phyloP scores from a whole-genome alignment of 2,329 filamentous ascomycete genomes.

The Epichloe uncinata region DNA sequence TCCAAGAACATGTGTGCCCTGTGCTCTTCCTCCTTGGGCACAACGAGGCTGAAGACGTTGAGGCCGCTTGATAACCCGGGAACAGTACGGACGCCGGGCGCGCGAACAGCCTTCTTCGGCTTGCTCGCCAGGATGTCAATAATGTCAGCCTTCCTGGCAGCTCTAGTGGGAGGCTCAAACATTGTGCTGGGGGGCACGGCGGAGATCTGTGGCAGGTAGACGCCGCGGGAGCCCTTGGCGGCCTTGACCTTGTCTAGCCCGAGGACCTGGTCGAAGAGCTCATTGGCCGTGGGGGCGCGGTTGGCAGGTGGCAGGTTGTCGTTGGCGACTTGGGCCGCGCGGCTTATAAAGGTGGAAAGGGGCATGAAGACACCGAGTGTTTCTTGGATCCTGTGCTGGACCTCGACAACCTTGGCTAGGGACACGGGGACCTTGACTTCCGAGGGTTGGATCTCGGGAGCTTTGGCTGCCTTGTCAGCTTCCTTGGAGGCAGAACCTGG shows the following conservation, averaged over 20 bases:
- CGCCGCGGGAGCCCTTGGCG: constrained; percentile 42
- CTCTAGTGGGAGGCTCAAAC: constrained; percentile 18
- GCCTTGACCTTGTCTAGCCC: constrained; percentile 42
- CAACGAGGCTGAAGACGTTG: constrained; percentile 73
- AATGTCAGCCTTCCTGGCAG: constrained; percentile 46
- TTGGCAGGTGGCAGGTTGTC: constrained; percentile 62
- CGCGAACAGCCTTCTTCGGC: constrained; percentile 13
- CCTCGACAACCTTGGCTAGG: constrained; percentile 62
- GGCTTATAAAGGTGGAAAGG: constrained; percentile 72
- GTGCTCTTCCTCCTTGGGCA: constrained; percentile 68
- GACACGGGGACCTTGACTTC: constrained; percentile 65
- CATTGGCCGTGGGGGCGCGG: constrained; percentile 52
- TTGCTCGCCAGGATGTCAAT: constrained; percentile 56
- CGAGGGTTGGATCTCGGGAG: constrained; percentile 32
- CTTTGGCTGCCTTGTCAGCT: constrained; percentile 25
- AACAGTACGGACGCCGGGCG: constrained; percentile 18
- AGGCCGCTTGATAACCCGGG: constrained; percentile 40
- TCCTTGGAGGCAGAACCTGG: constrained; percentile 23
- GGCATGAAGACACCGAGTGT: constrained; percentile 70
- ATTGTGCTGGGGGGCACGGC: constrained; percentile 35
- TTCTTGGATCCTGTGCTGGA: constrained; percentile 67
- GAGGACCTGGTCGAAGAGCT: constrained; percentile 82
- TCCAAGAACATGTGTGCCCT: constrained; percentile 72
- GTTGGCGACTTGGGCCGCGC: constrained; percentile 79
- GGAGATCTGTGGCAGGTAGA: constrained; percentile 59